Base-by-base conservation (phyloP, 2,329 filamentous ascomycete species). In the Didymella arachidicola region DNA sequence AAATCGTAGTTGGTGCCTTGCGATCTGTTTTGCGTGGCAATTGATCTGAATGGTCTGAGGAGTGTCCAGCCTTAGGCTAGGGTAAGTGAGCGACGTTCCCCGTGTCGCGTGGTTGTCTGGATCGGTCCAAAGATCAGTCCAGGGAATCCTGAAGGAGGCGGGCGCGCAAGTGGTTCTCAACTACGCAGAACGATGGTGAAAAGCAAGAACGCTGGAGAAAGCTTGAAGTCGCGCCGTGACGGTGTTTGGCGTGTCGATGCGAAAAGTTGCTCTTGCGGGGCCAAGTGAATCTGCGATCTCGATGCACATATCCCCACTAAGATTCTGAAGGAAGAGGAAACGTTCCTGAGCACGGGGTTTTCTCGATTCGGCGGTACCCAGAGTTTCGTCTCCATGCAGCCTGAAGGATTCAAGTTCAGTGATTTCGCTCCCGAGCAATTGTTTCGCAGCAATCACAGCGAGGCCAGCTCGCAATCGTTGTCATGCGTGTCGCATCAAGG, bases 221-320 rank as follows among this genome's bases (percentile, higher is more conserved):
- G 19, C 1, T 1, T 27, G 56, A 32, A 27, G 44, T 18, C 16
- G 26, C 32, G 32, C 45, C 26, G 7, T 39, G 18, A 41, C 22
- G 30, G 39, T 7, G 32, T 50, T 47, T 51, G 19, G 27, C 10
- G 16, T 30, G 18, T n/a, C 7, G 48, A n/a, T 43, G 43, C 39
- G 50, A 59, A 59, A 59, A 45, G 46, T 29, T 51, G 56, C 50
- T 42, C 25, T 54, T 50, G 56, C 56, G 56, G 56, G 50, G 56
- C 56, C 38, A 48, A 32, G 32, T 19, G 50, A 32, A 34, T 30
- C 32, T n/a, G 42, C 46, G 34, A 54, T 59, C 56, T 46, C 56
- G 56, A 59, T 59, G 45, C 44, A 38, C 56, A 43, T 32, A 45
- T 16, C 11, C 7, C 7, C 36, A n/a, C 45, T 22, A 42, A n/a